Evolutionary conservation across 768 basidiomycete genomes (phyloP).

Genomic region (Rhodotorula graminis): DNA sequence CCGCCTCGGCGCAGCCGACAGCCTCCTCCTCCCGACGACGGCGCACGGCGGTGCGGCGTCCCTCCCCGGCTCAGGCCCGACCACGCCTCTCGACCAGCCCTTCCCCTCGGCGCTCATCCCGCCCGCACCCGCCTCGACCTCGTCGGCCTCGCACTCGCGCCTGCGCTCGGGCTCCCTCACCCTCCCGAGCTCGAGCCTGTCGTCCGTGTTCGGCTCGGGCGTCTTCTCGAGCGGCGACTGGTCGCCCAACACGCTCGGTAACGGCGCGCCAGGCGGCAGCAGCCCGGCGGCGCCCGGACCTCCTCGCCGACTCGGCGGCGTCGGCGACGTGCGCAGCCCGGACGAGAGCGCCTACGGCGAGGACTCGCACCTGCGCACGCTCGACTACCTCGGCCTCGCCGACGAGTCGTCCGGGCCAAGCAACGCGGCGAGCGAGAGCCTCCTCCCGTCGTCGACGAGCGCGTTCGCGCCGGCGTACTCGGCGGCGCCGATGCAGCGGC

Average conservation of each 20-base stretch:
- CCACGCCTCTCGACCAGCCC: slow-evolving; percentile 54
- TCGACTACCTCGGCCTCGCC: slow-evolving; percentile 93
- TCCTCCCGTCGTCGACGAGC: not conserved
- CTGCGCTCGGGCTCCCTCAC: slow-evolving; percentile 90
- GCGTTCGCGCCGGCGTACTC: not conserved
- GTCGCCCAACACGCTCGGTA: slow-evolving; percentile 43
- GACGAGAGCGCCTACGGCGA: slow-evolving; percentile 49
- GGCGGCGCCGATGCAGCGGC: slow-evolving; percentile 25
- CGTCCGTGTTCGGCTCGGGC: slow-evolving; percentile 78
- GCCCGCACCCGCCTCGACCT: slow-evolving; percentile 49
- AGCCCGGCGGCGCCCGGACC: not conserved
- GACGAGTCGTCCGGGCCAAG: slow-evolving; percentile 51
- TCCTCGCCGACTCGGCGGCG: not conserved
- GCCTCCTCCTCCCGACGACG: slow-evolving; percentile 52
- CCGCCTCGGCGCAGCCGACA: slow-evolving; percentile 62
- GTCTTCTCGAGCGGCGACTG: slow-evolving; percentile 81
- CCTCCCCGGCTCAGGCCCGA: slow-evolving; percentile 67
- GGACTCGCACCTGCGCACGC: slow-evolving; percentile 85
- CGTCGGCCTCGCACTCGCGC: slow-evolving; percentile 54
- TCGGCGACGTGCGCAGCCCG: not conserved
- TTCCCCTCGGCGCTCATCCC: slow-evolving; percentile 51
- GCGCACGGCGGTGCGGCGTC: slow-evolving; percentile 55
- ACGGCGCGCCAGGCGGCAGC: not conserved
- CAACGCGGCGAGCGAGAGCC: not conserved
- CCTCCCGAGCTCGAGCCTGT: slow-evolving; percentile 64